Evolutionary conservation across 176 grass and related monocot genomes (phyloP), one percentile per base, ranked within the genome.

Genomic region (Secale cereale): DNA sequence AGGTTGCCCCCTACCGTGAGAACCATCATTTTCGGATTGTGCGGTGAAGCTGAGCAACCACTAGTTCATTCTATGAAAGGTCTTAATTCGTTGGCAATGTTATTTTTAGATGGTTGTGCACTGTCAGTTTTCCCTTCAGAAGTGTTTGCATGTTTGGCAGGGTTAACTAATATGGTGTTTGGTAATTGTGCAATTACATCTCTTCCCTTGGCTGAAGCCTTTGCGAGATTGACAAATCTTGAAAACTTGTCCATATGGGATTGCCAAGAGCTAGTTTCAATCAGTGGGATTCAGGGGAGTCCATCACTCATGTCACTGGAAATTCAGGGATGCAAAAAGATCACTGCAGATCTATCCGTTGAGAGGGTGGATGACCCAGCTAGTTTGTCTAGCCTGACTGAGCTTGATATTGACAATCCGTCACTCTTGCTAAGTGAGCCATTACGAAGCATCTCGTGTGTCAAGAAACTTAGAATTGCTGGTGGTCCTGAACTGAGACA

Each of bases 211-310:
- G 31, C 17, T 6, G 85, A 87, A 81, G 68, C 70, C 20, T 85
- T 89, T 12, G 13, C 56, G 80, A 35, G 30, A 78, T 57, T 89
- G 84, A 69, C 10, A 87, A 81, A 78, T 78, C 76, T 93, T 63
- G 12, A 70, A 67, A 14, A n/a, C 37, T 5, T 87, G 19, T 8
- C 1, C 2, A 82, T 90, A 25, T 46, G 74, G 56, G 41, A 54
- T 32, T 93, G 91, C 67, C 80, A 76, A 50, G 41, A 93, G 59
- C 72, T 90, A 62, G 30, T 70, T 2, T 93, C 88, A 61, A 30
- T 90, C 41, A 70, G 43, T 75, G 88, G 88, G 41, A 86, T 88
- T 22, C 78, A 88, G 46, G 81, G 40, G 20, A 76, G 90, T 23
- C 4, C 70, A 29, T 84, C 81, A 1, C 87, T 90, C 5, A 40